Conservation (phyloP, 768 basidiomycete species). For the Chalciporus chontae region DNA sequence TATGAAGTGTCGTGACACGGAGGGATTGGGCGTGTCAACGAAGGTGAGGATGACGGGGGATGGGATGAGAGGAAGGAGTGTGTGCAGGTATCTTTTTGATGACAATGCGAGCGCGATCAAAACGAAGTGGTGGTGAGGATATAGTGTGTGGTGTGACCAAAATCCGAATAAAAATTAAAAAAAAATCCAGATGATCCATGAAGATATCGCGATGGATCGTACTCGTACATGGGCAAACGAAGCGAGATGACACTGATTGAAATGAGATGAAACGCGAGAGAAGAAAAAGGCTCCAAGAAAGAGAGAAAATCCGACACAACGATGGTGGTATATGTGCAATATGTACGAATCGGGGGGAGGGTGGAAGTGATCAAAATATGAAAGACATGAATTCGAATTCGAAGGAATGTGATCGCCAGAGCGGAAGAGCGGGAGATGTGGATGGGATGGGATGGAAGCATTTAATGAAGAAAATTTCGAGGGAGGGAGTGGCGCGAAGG, state of each 20-base stretch:
- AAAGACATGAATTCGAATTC: not conserved
- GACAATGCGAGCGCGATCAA: too few species aligned
- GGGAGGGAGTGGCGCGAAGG: not conserved
- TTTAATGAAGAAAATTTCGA: not conserved
- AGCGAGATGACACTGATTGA: too few species aligned
- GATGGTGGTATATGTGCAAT: constrained; percentile 2
- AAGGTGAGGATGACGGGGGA: too few species aligned
- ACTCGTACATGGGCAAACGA: not conserved
- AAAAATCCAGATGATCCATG: too few species aligned
- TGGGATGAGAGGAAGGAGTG: too few species aligned
- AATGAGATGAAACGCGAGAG: not conserved
- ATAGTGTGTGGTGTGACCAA: too few species aligned
- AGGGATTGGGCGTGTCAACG: too few species aligned
- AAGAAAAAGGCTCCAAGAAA: not conserved
- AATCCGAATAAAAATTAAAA: too few species aligned
- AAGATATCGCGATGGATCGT: not conserved
- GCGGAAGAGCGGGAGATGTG: not conserved
- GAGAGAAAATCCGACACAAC: not conserved
- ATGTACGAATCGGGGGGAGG: not conserved
- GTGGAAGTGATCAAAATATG: not conserved
- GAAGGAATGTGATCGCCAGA: not conserved
- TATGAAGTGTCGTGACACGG: too few species aligned
- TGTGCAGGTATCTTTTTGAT: too few species aligned
- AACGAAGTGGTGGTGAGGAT: too few species aligned
- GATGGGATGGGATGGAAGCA: not conserved